A percentile compares a stretch with the other conserved stretches of the same genome.
Conservation (phyloP, 1,284 basidiomycete genomes). For the Sporisorium iseilematis-ciliati region DNA sequence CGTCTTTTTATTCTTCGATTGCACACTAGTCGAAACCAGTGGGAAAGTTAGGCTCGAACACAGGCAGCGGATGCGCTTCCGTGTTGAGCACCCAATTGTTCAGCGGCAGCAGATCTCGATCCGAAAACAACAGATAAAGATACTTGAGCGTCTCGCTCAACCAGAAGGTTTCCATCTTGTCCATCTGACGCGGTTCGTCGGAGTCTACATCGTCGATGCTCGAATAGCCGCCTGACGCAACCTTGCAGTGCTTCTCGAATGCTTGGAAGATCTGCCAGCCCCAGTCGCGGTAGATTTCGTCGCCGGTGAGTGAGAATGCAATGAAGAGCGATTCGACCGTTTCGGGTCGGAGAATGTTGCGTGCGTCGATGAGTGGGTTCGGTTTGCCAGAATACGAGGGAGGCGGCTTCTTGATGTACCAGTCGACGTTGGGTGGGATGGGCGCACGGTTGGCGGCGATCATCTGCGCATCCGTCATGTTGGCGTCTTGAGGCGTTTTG, state of each 20-base stretch:
- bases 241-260: conserved; percentile 83
- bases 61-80: conserved; percentile 71
- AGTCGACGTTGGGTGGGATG: conserved; percentile 52
- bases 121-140: conserved; percentile 87
- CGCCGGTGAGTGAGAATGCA: conserved; percentile 85
- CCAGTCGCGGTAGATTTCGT: conserved; percentile 82
- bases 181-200: conserved; percentile 76
- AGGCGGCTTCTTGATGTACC: conserved; percentile 65
- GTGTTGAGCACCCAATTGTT: conserved; percentile 86
- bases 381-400: conserved; percentile 22
- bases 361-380: conserved; percentile 79
- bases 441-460: conserved; percentile 22
- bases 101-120: conserved; percentile 77
- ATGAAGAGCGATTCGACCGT: conserved; percentile 94
- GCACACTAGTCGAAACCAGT: conserved; percentile 40
- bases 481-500: conserved; percentile 38
- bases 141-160: conserved; percentile 94
- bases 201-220: conserved; percentile 81
- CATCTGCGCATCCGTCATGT: conserved; percentile 28
- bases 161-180: conserved; percentile 88
- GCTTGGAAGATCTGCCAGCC: conserved; percentile 93
- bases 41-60: conserved; percentile 58
- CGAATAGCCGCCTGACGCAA: conserved; percentile 84
- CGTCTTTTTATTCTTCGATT: neutral
- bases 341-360: conserved; percentile 90